Base-by-base conservation (phyloP, 2,329 filamentous ascomycete species). In the Fonsecaea pugnacius region DNA sequence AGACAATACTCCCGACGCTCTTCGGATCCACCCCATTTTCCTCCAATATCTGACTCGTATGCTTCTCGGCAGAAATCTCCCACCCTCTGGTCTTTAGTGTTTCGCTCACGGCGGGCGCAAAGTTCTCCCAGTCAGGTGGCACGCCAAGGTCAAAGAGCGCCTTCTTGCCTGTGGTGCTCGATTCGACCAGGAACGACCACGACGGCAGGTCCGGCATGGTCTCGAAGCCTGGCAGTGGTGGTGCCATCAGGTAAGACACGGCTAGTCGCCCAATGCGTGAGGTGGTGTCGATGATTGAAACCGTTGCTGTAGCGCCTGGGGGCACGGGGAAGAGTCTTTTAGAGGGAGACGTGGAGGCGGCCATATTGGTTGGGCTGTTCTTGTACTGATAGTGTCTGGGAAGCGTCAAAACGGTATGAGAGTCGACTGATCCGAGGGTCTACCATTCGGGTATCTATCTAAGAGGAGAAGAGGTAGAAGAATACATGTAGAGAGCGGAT, bases 121-220 rank as follows among this genome's bases (percentile, higher is more conserved):
- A 58, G 4, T 57, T 58, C 33, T 62, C 38, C 59, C 59, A 62
- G 38, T 65, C 48, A 4, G 59, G 67, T 1, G 75, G 72, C 2
- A 74, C 61, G 8, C 77, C 75, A 10, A 78, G 71, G 60, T 78
- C 76, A 61, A 77, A 78, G n/a, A 78, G 66, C 2, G 77, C 65
- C 8, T 68, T 71, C 16, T 71, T 70, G 7, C 66, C 64, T 61
- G 73, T 71, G 5, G 57, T 59, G 32, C 72, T 67, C 62, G 84
- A 81, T 58, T 82, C 76, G 60, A 84, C 79, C 1, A 84, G 73
- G 70, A 84, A 85, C 8, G 64, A 67, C 62, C 62, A 69, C 33
- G 67, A 61, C 10, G 60, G 60, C 2, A 66, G n/a, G 5, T 63
- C 60, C 36, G 66, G 63, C 56, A 68, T 55, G 30, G 38, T 36